Evolutionary conservation across 768 basidiomycete species (phyloP), one percentile per base, ranked within the genome.

Genomic region (Termitomyces sp.): DNA sequence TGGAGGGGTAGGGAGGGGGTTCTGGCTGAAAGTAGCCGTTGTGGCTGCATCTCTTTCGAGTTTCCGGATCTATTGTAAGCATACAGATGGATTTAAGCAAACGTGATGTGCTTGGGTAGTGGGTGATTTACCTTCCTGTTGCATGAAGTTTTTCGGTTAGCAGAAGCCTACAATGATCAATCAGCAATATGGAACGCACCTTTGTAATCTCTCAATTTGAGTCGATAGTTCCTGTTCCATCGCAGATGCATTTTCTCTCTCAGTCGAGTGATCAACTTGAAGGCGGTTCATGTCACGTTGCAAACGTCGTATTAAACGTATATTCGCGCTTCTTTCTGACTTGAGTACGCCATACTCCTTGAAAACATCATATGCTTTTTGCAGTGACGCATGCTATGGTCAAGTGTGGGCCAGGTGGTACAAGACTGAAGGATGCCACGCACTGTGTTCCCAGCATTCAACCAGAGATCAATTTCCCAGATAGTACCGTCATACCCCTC

Each of bases 1-100:
- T 12, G 82, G 82, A n/a, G 82, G 82, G 41, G 70, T 65, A 22
- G 82, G 82, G 19, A 84, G 73, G 4, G 83, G 83, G 60, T 83
- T 83, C 37, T 65, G 64, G 48, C 63, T 62, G 55, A 71, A 67
- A 48, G 61, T 69, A 60, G 61, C 68, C 42, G 62, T 66, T 5
- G 63, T 60, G 38, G 68, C 60, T 44, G 66, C 64, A 54, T 76
- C 70, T 21, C 68, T 65, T 56, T 72, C 67, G 7, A 77, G 62
- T 57, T 76, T 66, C 30, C 68, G 47, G 32, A 69, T 46, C 69
- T 73, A 48, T 28, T 22, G 45, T 6, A 58, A 32, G 34, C 21
- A 34, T 44, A 45, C 12, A 5, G 14, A 6, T 9, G 5, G 14
- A 6, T 9, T 19, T 42, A 30, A 45, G 17, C 14, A 26, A 21